Evolutionary conservation across 2,329 filamentous ascomycete species (phyloP).

Genomic region (Nemania abortiva): DNA sequence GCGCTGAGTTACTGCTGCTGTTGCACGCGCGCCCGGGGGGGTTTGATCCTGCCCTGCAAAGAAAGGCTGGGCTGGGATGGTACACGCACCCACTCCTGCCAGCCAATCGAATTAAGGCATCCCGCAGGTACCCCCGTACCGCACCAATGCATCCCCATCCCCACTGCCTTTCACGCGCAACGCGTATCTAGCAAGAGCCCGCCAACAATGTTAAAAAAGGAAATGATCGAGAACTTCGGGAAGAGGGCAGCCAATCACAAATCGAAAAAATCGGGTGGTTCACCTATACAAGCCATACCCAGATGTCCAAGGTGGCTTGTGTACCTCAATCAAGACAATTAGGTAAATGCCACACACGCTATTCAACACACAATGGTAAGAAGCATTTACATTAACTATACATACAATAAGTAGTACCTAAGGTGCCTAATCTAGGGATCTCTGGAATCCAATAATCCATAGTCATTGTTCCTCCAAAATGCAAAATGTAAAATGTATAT

Average conservation of each 20-base stretch:
- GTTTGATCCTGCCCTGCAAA: constrained; percentile 44
- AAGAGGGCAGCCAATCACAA: constrained; percentile 35
- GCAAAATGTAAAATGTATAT: too few relatives aligned
- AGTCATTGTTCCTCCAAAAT: neutral
- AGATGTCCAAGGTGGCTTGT: neutral
- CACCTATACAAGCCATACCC: neutral
- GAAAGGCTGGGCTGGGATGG: constrained; percentile 26
- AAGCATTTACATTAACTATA: neutral
- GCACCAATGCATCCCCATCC: constrained; percentile 25
- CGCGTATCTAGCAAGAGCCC: constrained; percentile 24
- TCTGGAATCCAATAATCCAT: neutral
- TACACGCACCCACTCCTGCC: neutral
- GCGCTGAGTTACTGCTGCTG: constrained; percentile 25
- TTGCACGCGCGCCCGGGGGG: constrained; percentile 21
- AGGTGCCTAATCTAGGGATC: neutral
- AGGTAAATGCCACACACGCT: neutral
- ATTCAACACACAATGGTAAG: neutral
- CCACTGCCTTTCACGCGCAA: constrained; percentile 35
- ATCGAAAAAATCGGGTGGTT: constrained; percentile 6
- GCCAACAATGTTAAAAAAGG: constrained; percentile 12
- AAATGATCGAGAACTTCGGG: constrained; percentile 6
- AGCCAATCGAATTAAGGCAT: constrained; percentile 27
- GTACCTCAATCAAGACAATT: neutral
- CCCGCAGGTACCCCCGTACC: constrained; percentile 31
- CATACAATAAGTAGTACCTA: too few relatives aligned